Conservation (phyloP, 352 stramenopile species). For the Phytophthora rubi region DNA sequence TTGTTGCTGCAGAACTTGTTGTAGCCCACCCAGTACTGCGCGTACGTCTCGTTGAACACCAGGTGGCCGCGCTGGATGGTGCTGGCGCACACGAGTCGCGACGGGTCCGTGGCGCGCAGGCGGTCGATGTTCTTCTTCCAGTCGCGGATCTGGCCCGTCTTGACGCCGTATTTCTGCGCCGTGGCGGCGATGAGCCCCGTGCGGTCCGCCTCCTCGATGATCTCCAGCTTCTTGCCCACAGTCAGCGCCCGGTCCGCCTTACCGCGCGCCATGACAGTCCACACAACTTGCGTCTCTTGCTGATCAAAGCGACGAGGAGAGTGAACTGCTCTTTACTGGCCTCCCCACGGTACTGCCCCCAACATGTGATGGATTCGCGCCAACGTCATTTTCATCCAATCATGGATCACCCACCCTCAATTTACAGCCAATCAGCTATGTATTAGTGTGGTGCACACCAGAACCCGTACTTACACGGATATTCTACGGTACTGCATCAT, state of each 20-base stretch:
- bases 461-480: constrained; percentile 9
- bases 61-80: constrained; percentile 85
- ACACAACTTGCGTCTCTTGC: neutral
- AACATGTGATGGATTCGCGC: neutral
- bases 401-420: neutral
- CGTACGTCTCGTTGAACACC: constrained; percentile 90
- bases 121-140: constrained; percentile 90
- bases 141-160: constrained; percentile 87
- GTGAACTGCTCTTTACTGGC: constrained; percentile 56
- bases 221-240: constrained; percentile 90
- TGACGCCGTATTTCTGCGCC: constrained; percentile 87
- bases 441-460: neutral
- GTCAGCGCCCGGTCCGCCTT: constrained; percentile 83
- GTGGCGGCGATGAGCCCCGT: constrained; percentile 79
- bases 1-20: constrained; percentile 86
- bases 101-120: constrained; percentile 77
- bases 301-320: constrained; percentile 24
- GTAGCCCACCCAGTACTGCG: constrained; percentile 90
- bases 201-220: constrained; percentile 86
- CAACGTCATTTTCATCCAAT: constrained; percentile 6
- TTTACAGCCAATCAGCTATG: neutral
- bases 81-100: constrained; percentile 79
- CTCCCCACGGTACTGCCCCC: constrained; percentile 35
- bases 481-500: constrained; percentile 8
- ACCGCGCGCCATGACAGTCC: constrained; percentile 71